Evolutionary conservation across 2,329 filamentous ascomycete species (phyloP).

Genomic region (Macrophomina tecta): DNA sequence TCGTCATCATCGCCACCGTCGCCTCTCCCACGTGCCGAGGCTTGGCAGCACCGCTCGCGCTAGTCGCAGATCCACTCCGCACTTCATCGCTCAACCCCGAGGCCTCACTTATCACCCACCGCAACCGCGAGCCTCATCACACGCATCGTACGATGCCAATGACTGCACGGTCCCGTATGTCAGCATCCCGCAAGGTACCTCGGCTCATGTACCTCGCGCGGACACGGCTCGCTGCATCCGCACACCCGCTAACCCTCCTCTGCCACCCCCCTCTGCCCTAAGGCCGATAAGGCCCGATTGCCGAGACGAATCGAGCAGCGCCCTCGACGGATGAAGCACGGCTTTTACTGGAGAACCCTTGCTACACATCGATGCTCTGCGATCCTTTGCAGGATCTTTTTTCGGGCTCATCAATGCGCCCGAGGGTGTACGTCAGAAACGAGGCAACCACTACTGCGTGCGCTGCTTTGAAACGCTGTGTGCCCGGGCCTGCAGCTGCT

Average conservation of each 20-base stretch:
- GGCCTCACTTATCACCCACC: not conserved
- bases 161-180: not conserved
- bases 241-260: not conserved
- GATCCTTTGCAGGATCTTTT: not conserved
- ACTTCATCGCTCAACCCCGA: not conserved
- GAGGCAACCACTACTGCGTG: slow-evolving; percentile 15
- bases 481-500: not conserved
- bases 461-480: not conserved
- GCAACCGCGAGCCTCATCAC: not conserved
- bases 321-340: not conserved
- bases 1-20: slow-evolving; percentile 6
- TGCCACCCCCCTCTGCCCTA: not conserved
- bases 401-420: not conserved
- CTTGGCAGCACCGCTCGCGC: not conserved
- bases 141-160: slow-evolving; percentile 3
- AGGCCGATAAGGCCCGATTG: not conserved
- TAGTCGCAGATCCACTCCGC: slow-evolving; percentile 10
- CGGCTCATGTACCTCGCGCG: not conserved
- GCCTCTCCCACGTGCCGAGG: not conserved
- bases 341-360: slow-evolving; percentile 4
- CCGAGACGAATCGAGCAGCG: not conserved
- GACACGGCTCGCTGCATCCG: not conserved
- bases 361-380: not conserved
- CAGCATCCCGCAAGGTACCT: not conserved
- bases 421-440: not conserved